A percentile compares a stretch with the other conserved stretches of the same genome.
phyloP scores from a whole-genome alignment of 129 eudicot genomes.

The Logfia minima region DNA sequence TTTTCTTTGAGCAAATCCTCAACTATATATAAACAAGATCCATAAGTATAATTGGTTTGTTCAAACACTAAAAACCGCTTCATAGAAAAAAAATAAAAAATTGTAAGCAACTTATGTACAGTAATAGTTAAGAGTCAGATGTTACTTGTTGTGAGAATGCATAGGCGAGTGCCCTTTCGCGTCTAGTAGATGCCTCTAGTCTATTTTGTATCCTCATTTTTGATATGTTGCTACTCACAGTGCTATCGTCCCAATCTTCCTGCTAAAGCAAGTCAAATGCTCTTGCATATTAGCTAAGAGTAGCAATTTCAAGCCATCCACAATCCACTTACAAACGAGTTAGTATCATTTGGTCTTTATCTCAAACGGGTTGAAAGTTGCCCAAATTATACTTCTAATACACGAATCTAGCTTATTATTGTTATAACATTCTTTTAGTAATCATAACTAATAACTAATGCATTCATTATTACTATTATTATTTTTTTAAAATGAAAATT shows the following conservation, averaged over 20 bases:
- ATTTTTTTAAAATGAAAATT: too few relatives aligned
- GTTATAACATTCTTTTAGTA: too few relatives aligned
- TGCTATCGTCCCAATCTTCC: constrained; percentile 95
- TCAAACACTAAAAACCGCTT: background rate
- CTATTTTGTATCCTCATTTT: constrained; percentile 71
- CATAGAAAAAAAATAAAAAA: too few relatives aligned
- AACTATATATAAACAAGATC: constrained; percentile 40
- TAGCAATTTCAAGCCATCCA: background rate
- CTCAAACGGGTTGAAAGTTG: background rate
- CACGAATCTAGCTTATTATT: too few relatives aligned
- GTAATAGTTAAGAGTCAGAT: background rate
- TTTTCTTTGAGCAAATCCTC: constrained; percentile 77
- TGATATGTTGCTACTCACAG: constrained; percentile 64
- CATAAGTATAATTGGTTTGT: background rate
- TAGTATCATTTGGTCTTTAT: background rate
- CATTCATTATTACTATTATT: too few relatives aligned
- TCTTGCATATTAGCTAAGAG: background rate
- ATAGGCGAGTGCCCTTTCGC: constrained; percentile 91
- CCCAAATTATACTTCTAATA: background rate
- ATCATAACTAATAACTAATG: too few relatives aligned
- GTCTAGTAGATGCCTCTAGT: constrained; percentile 84
- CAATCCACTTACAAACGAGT: background rate
- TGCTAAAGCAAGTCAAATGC: constrained; percentile 34
- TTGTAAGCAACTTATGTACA: background rate
- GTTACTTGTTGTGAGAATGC: constrained; percentile 93